Base-by-base conservation (phyloP, 2,329 filamentous ascomycete genomes). In the Microthyrium microscopicum region DNA sequence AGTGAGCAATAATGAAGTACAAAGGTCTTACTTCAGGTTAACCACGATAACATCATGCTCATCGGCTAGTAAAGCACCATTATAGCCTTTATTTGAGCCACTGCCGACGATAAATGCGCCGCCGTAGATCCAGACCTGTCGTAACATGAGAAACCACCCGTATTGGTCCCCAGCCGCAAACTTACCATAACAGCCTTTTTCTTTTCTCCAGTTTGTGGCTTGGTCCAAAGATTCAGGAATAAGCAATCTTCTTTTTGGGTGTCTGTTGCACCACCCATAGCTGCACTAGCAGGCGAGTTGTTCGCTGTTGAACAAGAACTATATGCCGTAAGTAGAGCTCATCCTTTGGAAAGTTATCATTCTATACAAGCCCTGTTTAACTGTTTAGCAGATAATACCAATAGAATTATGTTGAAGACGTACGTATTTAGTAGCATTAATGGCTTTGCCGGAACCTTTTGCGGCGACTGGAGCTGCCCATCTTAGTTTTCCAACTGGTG, bases 221-320 rank as follows among this genome's bases (percentile, higher is more conserved):
- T 44, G 12, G 47, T 46, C 47, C 48, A 50, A 5, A 51, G 26
- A 29, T 50, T 51, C 20, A 51, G 41, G 35, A 44, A 47, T 18
- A 51, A 29, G 25, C 48, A 51, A 35, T 51, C 48, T 18, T 51
- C 48, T 17, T 42, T 43, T 5, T 35, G 35, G 3, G 44, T 20
- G 18, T 49, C 47, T 29, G 29, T 40, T 31, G 43, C 45, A 29
- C 47, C 43, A 8, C 44, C 44, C 7, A 49, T n/a, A n/a, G n/a
- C n/a, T n/a, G n/a, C n/a, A n/a, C n/a, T n/a, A n/a, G n/a, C n/a
- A n/a, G n/a, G n/a, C n/a, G n/a, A n/a, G n/a, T n/a, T n/a, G n/a
- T n/a, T n/a, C n/a, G n/a, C n/a, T n/a, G n/a, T n/a, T n/a, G n/a
- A n/a, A n/a, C n/a, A n/a, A n/a, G n/a, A n/a, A n/a, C n/a, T n/a